These are phyloP conservation scores for Botrytis porri DNA, from an alignment of 2,329 filamentous ascomycete species.

Conservation along the genomic window DNA sequence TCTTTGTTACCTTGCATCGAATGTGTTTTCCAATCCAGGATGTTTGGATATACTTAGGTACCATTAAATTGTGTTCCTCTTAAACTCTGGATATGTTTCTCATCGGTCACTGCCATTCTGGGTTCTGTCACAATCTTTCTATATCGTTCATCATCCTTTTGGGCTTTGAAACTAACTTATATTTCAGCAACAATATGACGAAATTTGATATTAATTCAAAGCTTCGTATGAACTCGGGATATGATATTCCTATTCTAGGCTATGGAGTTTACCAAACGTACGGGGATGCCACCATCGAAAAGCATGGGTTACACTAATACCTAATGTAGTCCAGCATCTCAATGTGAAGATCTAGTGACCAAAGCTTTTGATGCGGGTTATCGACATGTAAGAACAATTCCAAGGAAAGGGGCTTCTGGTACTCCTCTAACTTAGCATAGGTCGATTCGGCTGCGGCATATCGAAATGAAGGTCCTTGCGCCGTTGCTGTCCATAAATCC, in stretches of 20 bases:
- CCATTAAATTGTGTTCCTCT: neutral
- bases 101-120: too few species aligned
- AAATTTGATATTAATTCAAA: constrained; percentile 47
- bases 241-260: constrained; percentile 58
- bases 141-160: neutral
- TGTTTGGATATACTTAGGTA: constrained; percentile 6
- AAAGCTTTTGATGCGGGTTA: constrained; percentile 57
- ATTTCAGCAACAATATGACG: constrained; percentile 39
- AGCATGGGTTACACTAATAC: constrained; percentile 17
- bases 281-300: constrained; percentile 8
- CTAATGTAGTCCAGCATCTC: constrained; percentile 49
- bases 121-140: neutral
- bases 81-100: neutral
- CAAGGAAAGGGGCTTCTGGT: neutral
- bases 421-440: constrained; percentile 35
- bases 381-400: constrained; percentile 47
- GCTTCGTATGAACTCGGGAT: constrained; percentile 51
- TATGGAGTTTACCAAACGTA: constrained; percentile 51
- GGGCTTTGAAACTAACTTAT: neutral
- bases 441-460: constrained; percentile 58
- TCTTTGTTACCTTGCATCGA: neutral
- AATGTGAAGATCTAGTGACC: constrained; percentile 55
- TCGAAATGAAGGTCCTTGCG: constrained; percentile 55
- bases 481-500: constrained; percentile 50
- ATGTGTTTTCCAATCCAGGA: neutral